These are phyloP conservation scores for Trichoderma gamsii DNA, from an alignment of 495 filamentous ascomycete genomes.

Conservation along the genomic window DNA sequence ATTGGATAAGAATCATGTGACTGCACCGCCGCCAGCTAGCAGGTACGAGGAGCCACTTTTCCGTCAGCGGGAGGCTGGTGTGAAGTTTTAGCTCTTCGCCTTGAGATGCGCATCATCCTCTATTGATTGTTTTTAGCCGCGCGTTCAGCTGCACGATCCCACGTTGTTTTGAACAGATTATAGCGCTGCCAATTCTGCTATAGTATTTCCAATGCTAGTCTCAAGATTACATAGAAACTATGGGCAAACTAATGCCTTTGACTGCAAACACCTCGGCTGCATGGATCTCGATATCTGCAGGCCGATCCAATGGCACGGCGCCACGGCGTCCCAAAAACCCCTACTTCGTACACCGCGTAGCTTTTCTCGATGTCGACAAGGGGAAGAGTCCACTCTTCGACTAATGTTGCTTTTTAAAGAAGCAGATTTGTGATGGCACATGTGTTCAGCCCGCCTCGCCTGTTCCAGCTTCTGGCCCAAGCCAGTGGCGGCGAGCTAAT, in stretches of 20 bases:
- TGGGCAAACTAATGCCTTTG: too few relatives aligned
- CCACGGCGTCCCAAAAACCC: neutral
- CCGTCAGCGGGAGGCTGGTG: slow-evolving; percentile 1
- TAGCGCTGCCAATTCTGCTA: neutral
- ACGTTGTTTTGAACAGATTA: neutral
- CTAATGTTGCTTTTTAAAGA: too few relatives aligned
- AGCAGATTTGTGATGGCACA: too few relatives aligned
- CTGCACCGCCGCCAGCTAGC: neutral
- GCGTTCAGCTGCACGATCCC: too few relatives aligned
- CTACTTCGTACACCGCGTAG: neutral
- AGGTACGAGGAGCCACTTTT: neutral
- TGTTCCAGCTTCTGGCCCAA: neutral
- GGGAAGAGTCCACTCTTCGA: too few relatives aligned
- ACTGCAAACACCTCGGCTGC: too few relatives aligned
- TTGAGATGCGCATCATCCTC: neutral
- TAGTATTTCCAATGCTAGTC: neutral
- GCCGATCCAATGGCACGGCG: neutral
- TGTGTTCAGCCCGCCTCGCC: neutral
- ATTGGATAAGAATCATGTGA: neutral
- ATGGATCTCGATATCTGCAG: neutral
- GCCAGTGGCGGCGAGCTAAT: neutral
- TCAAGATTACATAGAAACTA: neutral
- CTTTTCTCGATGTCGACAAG: neutral
- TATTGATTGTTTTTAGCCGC: neutral
- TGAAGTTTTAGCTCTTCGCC: neutral